phyloP scores from a whole-genome alignment of 169 alveolate species.

The Eimeria praecox region DNA sequence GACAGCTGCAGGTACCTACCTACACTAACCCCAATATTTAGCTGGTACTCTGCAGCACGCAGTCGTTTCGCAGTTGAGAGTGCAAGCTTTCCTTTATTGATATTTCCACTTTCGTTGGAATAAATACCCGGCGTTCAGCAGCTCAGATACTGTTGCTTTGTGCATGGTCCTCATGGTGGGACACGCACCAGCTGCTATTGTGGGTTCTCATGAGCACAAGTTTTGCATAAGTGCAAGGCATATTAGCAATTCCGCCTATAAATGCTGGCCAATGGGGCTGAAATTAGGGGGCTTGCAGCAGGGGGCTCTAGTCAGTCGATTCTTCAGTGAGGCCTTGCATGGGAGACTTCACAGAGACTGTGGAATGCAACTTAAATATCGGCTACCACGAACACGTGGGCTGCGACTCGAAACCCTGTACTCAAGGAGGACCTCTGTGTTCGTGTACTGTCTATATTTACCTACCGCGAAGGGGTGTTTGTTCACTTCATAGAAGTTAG shows the following conservation, averaged over 20 bases:
- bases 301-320: neutral
- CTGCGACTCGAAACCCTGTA: too few relatives aligned
- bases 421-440: too few relatives aligned
- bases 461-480: too few relatives aligned
- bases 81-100: neutral
- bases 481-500: too few relatives aligned
- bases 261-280: neutral
- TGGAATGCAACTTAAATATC: too few relatives aligned
- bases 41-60: neutral
- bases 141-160: neutral
- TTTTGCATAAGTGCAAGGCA: neutral
- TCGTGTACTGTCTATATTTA: too few relatives aligned
- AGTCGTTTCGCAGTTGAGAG: neutral
- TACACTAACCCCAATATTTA: neutral
- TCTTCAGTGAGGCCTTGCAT: neutral
- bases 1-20: neutral
- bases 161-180: neutral
- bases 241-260: neutral
- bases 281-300: neutral
- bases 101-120: neutral
- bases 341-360: neutral
- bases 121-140: neutral
- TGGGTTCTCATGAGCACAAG: neutral
- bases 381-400: too few relatives aligned
- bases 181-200: neutral